These are phyloP conservation scores for Corymbia calophylla DNA, from an alignment of 441 rosid species.

Conservation along the genomic window DNA sequence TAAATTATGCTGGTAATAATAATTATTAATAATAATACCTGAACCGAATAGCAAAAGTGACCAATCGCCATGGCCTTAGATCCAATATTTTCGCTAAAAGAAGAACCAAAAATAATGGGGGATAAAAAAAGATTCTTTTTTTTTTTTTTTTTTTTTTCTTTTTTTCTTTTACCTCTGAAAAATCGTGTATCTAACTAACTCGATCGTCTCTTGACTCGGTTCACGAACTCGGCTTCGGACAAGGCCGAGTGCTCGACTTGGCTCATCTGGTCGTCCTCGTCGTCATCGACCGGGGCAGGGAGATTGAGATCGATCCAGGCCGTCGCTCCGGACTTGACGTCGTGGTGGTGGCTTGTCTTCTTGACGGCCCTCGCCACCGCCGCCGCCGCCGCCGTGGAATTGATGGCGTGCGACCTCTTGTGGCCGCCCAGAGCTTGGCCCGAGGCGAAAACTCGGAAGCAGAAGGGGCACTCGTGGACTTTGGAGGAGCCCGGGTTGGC, in stretches of 20 bases:
- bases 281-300: conserved; percentile 78
- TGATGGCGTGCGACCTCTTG: conserved; percentile 75
- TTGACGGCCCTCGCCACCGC: conserved; percentile 7
- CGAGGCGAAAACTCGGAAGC: conserved; percentile 72
- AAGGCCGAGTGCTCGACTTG: conserved; percentile 73
- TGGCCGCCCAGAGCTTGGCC: conserved; percentile 99
- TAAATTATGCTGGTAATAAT: neutral
- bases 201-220: conserved; percentile 25
- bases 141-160: neutral
- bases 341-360: conserved; percentile 18
- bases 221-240: conserved; percentile 70
- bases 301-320: conserved; percentile 81
- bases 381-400: conserved; percentile 12
- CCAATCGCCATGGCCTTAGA: neutral
- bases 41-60: neutral
- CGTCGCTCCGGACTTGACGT: neutral
- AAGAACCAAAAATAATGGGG: neutral
- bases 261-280: conserved; percentile 26
- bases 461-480: conserved; percentile 75
- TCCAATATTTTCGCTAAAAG: neutral
- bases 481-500: conserved; percentile 17
- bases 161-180: neutral
- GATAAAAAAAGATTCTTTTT: neutral
- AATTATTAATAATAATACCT: neutral
- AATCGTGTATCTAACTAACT: neutral